These are phyloP conservation scores for Leucosporidium creatinivorum DNA, from an alignment of 768 basidiomycete genomes.

Conservation along the genomic window DNA sequence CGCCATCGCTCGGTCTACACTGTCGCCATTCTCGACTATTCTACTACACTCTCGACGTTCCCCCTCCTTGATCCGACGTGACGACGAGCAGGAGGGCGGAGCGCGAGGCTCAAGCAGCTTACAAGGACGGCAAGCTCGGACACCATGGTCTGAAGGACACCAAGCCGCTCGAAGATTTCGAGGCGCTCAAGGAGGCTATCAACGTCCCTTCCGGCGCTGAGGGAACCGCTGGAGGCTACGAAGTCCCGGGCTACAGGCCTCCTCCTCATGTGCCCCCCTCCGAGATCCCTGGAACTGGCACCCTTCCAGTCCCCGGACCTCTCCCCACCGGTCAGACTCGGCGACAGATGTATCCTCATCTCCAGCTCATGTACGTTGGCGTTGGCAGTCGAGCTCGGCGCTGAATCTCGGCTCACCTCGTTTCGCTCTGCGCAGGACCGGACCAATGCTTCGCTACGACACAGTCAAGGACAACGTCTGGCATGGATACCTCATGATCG, in stretches of 20 bases:
- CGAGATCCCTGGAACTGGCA: slow-evolving; percentile 5
- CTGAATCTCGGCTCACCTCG: neutral
- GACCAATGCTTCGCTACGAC: slow-evolving; percentile 47
- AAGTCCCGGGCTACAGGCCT: slow-evolving; percentile 21
- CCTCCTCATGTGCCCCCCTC: slow-evolving; percentile 2
- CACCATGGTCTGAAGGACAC: slow-evolving; percentile 49
- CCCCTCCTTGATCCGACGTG: too few species aligned
- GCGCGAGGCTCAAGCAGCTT: slow-evolving; percentile 30
- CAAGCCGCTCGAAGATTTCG: slow-evolving; percentile 11
- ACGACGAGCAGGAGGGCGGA: neutral
- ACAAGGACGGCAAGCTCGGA: slow-evolving; percentile 55
- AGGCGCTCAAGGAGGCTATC: slow-evolving; percentile 11
- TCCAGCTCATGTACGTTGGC: slow-evolving; percentile 26
- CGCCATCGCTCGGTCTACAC: too few species aligned
- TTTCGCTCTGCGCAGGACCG: slow-evolving; percentile 3
- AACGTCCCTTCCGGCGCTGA: neutral
- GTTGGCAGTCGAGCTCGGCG: neutral
- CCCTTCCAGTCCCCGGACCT: slow-evolving; percentile 4
- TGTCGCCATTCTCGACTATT: too few species aligned
- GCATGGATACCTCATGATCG: slow-evolving; percentile 80
- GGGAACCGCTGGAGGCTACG: neutral
- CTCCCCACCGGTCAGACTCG: slow-evolving; percentile 8
- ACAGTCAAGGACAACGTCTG: slow-evolving; percentile 75
- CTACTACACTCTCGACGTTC: too few species aligned
- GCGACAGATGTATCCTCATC: slow-evolving; percentile 24